Base-by-base conservation (phyloP, 495 filamentous ascomycete genomes). In the Aspergillus haitiensis region DNA sequence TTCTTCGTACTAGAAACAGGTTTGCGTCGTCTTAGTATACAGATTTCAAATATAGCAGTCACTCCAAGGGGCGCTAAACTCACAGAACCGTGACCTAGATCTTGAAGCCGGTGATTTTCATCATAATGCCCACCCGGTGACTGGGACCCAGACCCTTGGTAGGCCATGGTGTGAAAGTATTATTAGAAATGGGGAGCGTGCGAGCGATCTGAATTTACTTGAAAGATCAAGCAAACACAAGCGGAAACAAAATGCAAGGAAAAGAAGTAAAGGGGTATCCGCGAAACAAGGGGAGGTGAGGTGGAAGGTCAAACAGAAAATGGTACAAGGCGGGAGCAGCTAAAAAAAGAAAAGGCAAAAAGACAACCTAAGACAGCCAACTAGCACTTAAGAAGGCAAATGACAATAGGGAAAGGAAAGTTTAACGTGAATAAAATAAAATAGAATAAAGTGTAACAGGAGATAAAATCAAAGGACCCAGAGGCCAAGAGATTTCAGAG, bases 81-180 rank as follows among this genome's bases (percentile, higher is more conserved):
- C 81, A 90, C 88, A 67, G 74, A 74, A n/a, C 61, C 59, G 37
- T 78, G 73, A 56, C 82, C 82, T 48, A 92, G 77, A 70, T 92
- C 87, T 63, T 91, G 84, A 60, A 91, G 75, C 45, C 77, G 81
- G 70, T 90, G 86, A 57, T 81, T 82, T 32, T 85, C 80, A 49
- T 81, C 81, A 55, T 83, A 76, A 35, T 72, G 70, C 58, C 72
- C 70, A 46, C 53, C 61, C 37, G 74, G 71, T 59, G 77, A 76
- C 52, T 75, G 70, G 58, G 61, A 66, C 55, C 69, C 70, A 57
- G 71, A 62, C 53, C 75, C 76, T 68, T 76, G 73, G 68, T 85
- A 83, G 64, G 82, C 81, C 82, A 85, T 85, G 63, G 52, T 71
- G 65, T 53, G 51, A 46, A 60, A 61, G 59, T 58, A 48, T 64